Base-by-base conservation (phyloP, 495 filamentous ascomycete species). In the Usnea hakonensis region DNA sequence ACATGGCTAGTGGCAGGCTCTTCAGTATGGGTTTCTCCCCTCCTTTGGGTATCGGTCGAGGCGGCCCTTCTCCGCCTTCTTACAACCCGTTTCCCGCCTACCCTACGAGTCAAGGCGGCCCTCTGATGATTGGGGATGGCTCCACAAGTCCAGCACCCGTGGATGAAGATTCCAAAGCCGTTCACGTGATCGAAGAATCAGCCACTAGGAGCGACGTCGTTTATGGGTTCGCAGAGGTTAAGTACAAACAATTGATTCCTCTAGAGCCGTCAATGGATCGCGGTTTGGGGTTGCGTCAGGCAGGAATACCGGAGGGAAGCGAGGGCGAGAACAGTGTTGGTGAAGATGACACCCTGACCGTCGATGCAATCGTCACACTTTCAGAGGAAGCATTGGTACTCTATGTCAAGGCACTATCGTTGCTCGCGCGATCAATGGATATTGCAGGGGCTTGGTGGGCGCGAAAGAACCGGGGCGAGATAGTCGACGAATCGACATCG, bases 161-260 rank as follows among this genome's bases (percentile, higher is more conserved):
- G 11, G 93, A 97, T 62, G 91, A 97, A 70, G 94, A 98, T 71
- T 77, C 81, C 48, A 83, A 80, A 69, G 85, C 87, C 32, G 83
- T 94, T 8, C 84, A 91, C 60, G 81, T 80, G 35, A 89, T 97
- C 43, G 94, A 98, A 73, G 91, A 97, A 61, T 87, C 86, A 56
- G 95, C 95, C 9, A 91, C 88, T 19, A 85, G 90, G 33, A 96
- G 90, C 65, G 91, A 98, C 70, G 92, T 97, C 36, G 91, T 98
- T 2, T 97, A 89, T 71, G 90, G 90, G 26, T 97, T 97, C 74
- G 94, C 94, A 13, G 94, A 97, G 73, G 92, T 98, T 64, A 98
- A 98, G 75, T 97, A 93, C 76, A 94, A 94, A 73, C 94, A 98
- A 70, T 81, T 98, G 37, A 82, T 97, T 16, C 94, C 94, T 7